phyloP scores from a whole-genome alignment of 371 early-diverging fungal species.

The Mucor piriformis region DNA sequence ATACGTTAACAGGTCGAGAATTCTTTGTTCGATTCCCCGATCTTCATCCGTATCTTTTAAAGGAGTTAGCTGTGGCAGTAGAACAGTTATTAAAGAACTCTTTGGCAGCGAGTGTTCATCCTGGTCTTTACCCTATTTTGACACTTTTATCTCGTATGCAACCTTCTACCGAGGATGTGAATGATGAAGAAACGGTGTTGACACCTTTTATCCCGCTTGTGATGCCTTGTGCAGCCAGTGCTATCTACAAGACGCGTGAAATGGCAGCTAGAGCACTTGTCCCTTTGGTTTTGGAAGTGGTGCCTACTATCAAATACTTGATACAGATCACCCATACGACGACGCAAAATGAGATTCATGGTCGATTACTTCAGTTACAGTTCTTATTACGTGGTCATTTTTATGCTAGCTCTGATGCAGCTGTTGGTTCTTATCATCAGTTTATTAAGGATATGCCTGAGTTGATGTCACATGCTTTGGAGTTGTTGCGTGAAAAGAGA shows the following conservation, averaged over 20 bases:
- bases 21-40: conserved; percentile 88
- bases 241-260: conserved; percentile 83
- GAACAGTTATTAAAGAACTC: conserved; percentile 53
- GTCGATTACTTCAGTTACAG: conserved; percentile 67
- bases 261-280: conserved; percentile 85
- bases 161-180: conserved; percentile 65
- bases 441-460: conserved; percentile 46
- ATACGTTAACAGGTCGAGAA: conserved; percentile 86
- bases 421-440: conserved; percentile 25
- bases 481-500: conserved; percentile 24
- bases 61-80: conserved; percentile 71
- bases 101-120: conserved; percentile 62
- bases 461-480: conserved; percentile 20
- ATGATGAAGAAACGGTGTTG: conserved; percentile 52
- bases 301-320: conserved; percentile 40
- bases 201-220: conserved; percentile 74
- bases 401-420: conserved; percentile 35
- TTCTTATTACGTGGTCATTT: conserved; percentile 66
- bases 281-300: conserved; percentile 64
- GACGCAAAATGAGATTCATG: conserved; percentile 73
- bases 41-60: conserved; percentile 76
- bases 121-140: conserved; percentile 78
- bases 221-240: conserved; percentile 71
- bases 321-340: conserved; percentile 17
- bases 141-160: conserved; percentile 77